Conservation (phyloP, 202 grass and related monocot species). For the Panicum hallii region DNA sequence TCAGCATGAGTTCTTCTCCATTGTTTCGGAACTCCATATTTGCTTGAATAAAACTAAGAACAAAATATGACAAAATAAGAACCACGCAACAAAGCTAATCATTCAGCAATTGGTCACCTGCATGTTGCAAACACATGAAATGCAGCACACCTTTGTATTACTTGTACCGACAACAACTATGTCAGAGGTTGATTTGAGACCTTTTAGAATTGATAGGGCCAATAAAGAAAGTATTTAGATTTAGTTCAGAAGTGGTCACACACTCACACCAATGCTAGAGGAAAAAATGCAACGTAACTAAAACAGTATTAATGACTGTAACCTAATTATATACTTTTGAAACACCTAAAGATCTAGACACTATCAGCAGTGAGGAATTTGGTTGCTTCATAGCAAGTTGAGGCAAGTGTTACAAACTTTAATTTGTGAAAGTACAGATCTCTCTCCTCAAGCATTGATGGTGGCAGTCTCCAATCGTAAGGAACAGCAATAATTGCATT, state of each 20-base stretch:
- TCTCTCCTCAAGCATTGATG: conserved; percentile 86
- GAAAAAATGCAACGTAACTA: neutral
- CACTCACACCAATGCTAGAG: neutral
- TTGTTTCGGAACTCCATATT: neutral
- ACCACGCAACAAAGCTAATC: conserved; percentile 3
- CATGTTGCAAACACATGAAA: conserved; percentile 7
- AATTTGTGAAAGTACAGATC: conserved; percentile 99
- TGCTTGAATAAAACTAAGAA: conserved; percentile 26
- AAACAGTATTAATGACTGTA: neutral
- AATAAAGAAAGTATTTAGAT: conserved; percentile 11
- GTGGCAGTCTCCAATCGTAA: conserved; percentile 92
- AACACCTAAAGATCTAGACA: conserved; percentile 20
- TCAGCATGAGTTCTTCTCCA: neutral
- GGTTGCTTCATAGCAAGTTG: conserved; percentile 36
- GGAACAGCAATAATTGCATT: conserved; percentile 97
- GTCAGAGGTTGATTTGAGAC: neutral
- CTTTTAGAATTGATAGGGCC: neutral
- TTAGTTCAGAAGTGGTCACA: conserved; percentile 25
- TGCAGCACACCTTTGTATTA: neutral
- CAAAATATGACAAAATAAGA: conserved; percentile 8
- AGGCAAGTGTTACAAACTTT: conserved; percentile 64
- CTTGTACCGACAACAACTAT: neutral
- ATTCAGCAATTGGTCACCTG: conserved; percentile 10
- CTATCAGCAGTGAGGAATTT: neutral
- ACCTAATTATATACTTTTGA: conserved; percentile 3